phyloP scores from a whole-genome alignment of 2,329 filamentous ascomycete species.

The Huntiella bhutanensis region DNA sequence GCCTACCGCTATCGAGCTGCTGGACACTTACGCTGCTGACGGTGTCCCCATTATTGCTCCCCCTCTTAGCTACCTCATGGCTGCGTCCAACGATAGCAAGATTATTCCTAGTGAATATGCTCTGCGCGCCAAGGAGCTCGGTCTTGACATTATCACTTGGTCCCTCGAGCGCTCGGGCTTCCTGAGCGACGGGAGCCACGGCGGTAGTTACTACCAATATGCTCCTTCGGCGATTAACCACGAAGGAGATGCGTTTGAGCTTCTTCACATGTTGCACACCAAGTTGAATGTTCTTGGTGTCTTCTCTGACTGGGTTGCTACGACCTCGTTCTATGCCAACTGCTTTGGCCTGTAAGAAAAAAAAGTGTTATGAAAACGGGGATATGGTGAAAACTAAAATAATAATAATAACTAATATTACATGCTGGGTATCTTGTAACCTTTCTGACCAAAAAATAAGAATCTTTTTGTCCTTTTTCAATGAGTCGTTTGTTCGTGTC shows the following conservation, averaged over 20 bases:
- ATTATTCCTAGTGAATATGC: constrained; percentile 48
- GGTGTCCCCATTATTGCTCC: constrained; percentile 46
- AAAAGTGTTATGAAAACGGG: neutral
- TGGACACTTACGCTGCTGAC: constrained; percentile 33
- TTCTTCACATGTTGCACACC: constrained; percentile 44
- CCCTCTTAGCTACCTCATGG: constrained; percentile 42
- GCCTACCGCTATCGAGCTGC: constrained; percentile 32
- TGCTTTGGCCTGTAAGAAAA: constrained; percentile 31
- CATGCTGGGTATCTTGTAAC: neutral
- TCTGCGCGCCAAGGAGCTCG: constrained; percentile 36
- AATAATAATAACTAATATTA: neutral
- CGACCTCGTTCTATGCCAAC: constrained; percentile 52
- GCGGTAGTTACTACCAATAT: constrained; percentile 36
- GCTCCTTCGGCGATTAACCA: constrained; percentile 35
- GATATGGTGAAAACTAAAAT: neutral
- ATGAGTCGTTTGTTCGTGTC: neutral
- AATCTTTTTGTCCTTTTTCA: neutral
- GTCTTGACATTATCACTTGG: constrained; percentile 49
- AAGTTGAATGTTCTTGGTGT: constrained; percentile 42
- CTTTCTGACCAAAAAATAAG: neutral
- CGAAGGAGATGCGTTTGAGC: constrained; percentile 47
- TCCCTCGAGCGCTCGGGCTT: constrained; percentile 47
- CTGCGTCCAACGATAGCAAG: constrained; percentile 25
- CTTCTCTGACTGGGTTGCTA: constrained; percentile 52
- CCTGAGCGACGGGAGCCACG: constrained; percentile 28